phyloP scores from a whole-genome alignment of 805 yeast genomes.

The Candida golubevii region DNA sequence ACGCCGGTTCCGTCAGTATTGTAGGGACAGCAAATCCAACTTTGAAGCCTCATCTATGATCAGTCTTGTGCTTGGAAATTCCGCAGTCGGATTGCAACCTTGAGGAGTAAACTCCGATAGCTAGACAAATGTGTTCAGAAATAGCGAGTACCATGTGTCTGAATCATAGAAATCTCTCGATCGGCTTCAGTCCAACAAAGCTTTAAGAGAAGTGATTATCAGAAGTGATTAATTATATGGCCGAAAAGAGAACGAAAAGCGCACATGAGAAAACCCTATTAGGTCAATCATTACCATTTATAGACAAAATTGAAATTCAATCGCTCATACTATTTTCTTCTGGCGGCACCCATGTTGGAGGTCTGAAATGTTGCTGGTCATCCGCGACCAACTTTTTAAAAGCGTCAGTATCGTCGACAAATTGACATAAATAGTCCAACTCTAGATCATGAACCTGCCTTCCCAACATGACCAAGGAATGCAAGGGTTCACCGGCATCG shows the following conservation, averaged over 20 bases:
- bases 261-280: background rate
- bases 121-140: slow-evolving; percentile 45
- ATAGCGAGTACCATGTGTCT: slow-evolving; percentile 47
- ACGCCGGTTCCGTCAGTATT: slow-evolving; percentile 45
- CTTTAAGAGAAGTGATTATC: slow-evolving; percentile 67
- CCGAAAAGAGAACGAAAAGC: too few species aligned
- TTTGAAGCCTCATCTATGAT: slow-evolving; percentile 17
- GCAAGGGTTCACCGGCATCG: slow-evolving; percentile 93
- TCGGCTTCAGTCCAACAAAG: slow-evolving; percentile 41
- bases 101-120: slow-evolving; percentile 16
- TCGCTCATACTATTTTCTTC: slow-evolving; percentile 23
- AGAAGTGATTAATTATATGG: slow-evolving; percentile 14
- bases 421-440: slow-evolving; percentile 75
- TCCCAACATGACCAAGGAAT: slow-evolving; percentile 86
- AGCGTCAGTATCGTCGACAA: slow-evolving; percentile 55
- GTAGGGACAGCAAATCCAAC: slow-evolving; percentile 51
- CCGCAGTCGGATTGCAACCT: slow-evolving; percentile 1
- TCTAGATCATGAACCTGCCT: slow-evolving; percentile 93
- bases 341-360: slow-evolving; percentile 60
- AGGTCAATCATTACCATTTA: background rate
- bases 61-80: background rate
- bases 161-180: slow-evolving; percentile 50
- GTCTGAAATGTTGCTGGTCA: slow-evolving; percentile 70
- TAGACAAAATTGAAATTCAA: background rate
- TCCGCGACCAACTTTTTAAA: slow-evolving; percentile 38